phyloP scores from a whole-genome alignment of 23 red algal genomes.

The Gracilaria vermiculophylla region DNA sequence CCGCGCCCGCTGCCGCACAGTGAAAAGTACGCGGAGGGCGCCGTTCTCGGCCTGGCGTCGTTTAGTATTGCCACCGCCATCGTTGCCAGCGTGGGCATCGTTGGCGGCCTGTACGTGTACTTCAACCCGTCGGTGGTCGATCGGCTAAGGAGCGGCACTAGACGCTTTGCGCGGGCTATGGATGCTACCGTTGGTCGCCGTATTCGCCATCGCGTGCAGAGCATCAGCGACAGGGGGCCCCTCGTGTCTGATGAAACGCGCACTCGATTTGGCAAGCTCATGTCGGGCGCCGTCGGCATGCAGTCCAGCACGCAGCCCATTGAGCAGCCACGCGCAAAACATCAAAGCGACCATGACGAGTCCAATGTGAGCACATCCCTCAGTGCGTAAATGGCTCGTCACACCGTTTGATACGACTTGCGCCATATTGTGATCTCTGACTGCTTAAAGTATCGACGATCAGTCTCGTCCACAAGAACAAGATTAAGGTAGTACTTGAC shows the following conservation, averaged over 20 bases:
- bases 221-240: background rate
- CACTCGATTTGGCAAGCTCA: background rate
- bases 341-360: background rate
- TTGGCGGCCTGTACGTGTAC: background rate
- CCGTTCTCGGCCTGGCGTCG: constrained; percentile 34
- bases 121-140: constrained; percentile 27
- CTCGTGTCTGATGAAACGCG: constrained; percentile 9
- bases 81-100: constrained; percentile 30
- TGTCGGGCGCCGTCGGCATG: constrained; percentile 2
- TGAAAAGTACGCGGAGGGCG: constrained; percentile 51
- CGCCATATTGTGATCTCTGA: constrained; percentile 79
- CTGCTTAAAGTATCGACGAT: constrained; percentile 98
- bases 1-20: constrained; percentile 19
- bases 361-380: too few species aligned
- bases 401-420: constrained; percentile 39
- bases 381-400: background rate
- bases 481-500: constrained; percentile 96
- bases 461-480: constrained; percentile 91
- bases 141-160: background rate
- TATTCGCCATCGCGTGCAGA: background rate
- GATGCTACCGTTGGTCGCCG: background rate
- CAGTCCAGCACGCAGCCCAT: background rate
- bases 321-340: background rate
- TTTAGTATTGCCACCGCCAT: constrained; percentile 42
- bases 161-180: background rate